A percentile compares a stretch with the other conserved stretches of the same genome.
phyloP scores from a whole-genome alignment of 2,329 filamentous ascomycete genomes.

The Cordyceps farinosa region DNA sequence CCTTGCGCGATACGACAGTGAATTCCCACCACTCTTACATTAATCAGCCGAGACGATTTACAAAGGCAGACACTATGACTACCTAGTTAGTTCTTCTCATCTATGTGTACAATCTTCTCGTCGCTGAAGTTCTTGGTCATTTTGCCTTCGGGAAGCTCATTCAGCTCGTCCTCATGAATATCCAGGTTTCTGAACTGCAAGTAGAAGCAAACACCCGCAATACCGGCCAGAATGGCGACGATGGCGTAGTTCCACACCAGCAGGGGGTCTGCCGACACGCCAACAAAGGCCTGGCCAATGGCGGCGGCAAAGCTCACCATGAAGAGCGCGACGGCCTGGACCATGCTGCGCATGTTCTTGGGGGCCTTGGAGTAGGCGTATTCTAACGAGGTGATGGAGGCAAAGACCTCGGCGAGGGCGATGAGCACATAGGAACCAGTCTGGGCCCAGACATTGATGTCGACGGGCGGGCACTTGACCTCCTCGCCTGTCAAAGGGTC shows the following conservation, averaged over 20 bases:
- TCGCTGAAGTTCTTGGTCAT: conserved; percentile 6
- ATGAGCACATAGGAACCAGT: conserved; percentile 48
- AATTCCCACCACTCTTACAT: too few relatives aligned
- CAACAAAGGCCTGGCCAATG: conserved; percentile 56
- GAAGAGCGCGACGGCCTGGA: conserved; percentile 66
- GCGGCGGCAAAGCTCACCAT: conserved; percentile 66
- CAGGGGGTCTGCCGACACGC: conserved; percentile 54
- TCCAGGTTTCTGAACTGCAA: conserved; percentile 61
- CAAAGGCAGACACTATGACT: too few relatives aligned
- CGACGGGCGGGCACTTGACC: conserved; percentile 42
- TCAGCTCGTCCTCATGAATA: conserved; percentile 62
- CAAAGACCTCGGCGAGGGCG: conserved; percentile 47
- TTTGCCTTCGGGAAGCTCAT: conserved; percentile 45
- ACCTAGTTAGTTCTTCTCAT: conserved; percentile 6
- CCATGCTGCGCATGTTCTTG: conserved; percentile 70
- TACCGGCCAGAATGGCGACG: conserved; percentile 61
- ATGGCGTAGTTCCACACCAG: conserved; percentile 71
- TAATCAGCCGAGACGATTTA: too few relatives aligned
- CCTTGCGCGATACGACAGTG: too few relatives aligned
- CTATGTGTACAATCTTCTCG: conserved; percentile 7
- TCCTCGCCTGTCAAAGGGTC: conserved; percentile 32
- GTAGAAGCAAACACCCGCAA: conserved; percentile 68
- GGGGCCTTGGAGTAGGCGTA: conserved; percentile 76
- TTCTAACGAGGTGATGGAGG: conserved; percentile 59
- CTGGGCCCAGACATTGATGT: conserved; percentile 62